Conservation (phyloP, 1,284 basidiomycete species). For the Coriolopsis trogii region DNA sequence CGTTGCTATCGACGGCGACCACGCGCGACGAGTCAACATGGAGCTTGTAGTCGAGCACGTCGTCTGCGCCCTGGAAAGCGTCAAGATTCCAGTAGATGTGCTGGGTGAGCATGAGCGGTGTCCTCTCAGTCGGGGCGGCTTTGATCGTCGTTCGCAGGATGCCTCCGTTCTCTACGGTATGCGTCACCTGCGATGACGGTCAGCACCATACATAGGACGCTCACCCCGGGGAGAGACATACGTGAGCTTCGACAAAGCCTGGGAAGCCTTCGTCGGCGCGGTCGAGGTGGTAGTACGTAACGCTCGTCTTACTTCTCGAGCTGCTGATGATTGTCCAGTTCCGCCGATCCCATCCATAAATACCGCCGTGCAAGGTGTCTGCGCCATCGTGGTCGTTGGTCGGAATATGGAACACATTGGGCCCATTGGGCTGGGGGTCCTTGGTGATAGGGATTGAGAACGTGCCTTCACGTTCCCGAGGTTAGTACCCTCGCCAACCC, state of each 20-base stretch:
- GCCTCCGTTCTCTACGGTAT: slow-evolving; percentile 50
- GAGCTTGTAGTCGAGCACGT: slow-evolving; percentile 48
- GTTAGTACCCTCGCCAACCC: too few relatives aligned
- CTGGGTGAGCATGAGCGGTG: slow-evolving; percentile 62
- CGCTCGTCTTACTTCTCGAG: slow-evolving; percentile 43
- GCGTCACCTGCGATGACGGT: slow-evolving; percentile 43
- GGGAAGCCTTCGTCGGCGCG: slow-evolving; percentile 57
- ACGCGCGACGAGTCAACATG: slow-evolving; percentile 45
- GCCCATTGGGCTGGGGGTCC: slow-evolving; percentile 45
- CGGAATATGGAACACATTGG: slow-evolving; percentile 52
- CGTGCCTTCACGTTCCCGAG: slow-evolving; percentile 41
- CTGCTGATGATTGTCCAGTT: slow-evolving; percentile 56
- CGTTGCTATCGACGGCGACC: slow-evolving; percentile 47
- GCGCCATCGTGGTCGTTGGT: slow-evolving; percentile 51
- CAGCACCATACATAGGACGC: not conserved
- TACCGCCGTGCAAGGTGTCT: slow-evolving; percentile 58
- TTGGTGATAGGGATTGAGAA: slow-evolving; percentile 60
- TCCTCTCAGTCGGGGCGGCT: slow-evolving; percentile 52
- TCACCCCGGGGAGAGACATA: slow-evolving; percentile 20
- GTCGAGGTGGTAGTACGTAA: slow-evolving; percentile 55
- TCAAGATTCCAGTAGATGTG: slow-evolving; percentile 63
- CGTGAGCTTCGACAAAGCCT: slow-evolving; percentile 50
- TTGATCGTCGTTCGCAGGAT: slow-evolving; percentile 46
- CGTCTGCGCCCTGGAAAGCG: slow-evolving; percentile 50
- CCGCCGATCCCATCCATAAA: slow-evolving; percentile 56